Conservation (phyloP, 2,329 filamentous ascomycete species). For the Spiromastix sp. region DNA sequence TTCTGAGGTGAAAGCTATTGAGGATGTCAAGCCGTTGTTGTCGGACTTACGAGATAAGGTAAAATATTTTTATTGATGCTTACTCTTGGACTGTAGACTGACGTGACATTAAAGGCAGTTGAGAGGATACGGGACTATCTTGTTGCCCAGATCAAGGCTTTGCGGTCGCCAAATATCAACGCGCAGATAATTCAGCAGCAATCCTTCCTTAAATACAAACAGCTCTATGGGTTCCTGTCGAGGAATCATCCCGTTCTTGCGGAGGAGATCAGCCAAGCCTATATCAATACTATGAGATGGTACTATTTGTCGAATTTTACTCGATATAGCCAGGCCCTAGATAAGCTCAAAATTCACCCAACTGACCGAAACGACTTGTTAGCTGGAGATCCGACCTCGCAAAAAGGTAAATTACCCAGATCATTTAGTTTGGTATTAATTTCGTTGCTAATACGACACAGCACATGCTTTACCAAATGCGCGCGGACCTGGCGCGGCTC, state of each 20-base stretch:
- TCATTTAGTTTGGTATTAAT: conserved; percentile 7
- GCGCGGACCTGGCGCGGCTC: conserved; percentile 34
- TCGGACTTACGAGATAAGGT: conserved; percentile 76
- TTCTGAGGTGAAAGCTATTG: conserved; percentile 60
- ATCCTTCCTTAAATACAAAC: conserved; percentile 78
- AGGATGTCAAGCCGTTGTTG: conserved; percentile 75
- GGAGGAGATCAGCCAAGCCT: conserved; percentile 83
- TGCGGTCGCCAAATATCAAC: conserved; percentile 92
- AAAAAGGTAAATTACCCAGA: conserved; percentile 41
- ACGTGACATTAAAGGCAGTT: conserved; percentile 49
- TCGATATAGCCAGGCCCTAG: conserved; percentile 73
- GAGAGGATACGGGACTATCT: conserved; percentile 91
- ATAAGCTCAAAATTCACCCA: conserved; percentile 71
- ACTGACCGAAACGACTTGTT: conserved; percentile 78
- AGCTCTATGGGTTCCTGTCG: conserved; percentile 75
- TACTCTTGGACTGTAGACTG: background rate
- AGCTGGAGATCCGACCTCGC: conserved; percentile 62
- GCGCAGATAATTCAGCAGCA: conserved; percentile 95
- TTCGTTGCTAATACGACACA: conserved; percentile 12
- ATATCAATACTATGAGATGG: conserved; percentile 98
- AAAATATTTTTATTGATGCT: conserved; percentile 10
- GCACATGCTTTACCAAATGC: conserved; percentile 28
- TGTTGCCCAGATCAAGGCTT: conserved; percentile 85
- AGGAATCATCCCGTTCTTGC: conserved; percentile 73
- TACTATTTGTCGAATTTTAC: conserved; percentile 90